Base-by-base conservation (phyloP, 768 basidiomycete species). In the Boletus tylopilopsis region DNA sequence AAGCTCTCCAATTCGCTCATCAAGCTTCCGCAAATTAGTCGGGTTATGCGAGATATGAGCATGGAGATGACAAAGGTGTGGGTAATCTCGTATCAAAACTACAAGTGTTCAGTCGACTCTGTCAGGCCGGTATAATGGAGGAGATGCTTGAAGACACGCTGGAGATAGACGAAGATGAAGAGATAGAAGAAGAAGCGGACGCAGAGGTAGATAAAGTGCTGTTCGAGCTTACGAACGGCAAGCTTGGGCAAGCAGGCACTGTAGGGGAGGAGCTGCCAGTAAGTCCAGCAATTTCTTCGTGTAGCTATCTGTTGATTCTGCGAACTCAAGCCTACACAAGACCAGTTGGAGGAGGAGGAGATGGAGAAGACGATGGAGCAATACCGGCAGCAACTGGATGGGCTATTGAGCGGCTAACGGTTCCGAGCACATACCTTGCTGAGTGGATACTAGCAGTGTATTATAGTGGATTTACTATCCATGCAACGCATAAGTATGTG, bases 51-150 rank as follows among this genome's bases (percentile, higher is more conserved):
- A 30, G 89, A 96, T 63, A 94, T 99, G 93, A 92, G 88, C 59
- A 92, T 94, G 87, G 96, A 99, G 70, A 97, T 98, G 96, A 98
- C 90, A 54, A 98, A 98, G 81, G 95, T 87, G 57, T 34, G 74
- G 46, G 33, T 12, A 9, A 34, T 41, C 41, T n/a, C 39, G n/a
- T 30, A 16, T 42, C 34, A 11, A 38, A 27, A 9, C 29, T 30
- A 33, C 24, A 30, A 18, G 29, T 35, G 6, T 36, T 64, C 25
- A 63, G 27, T 50, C 13, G 22, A 18, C 19, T n/a, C 46, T 5
- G n/a, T 12, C 36, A 97, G 94, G 93, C 94, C 29, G 96, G 96
- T 2, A 90, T 99, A 54, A 84, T 98, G 82, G 90, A 93, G 59
- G 96, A 99, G 67, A 98, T 98, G 96, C 71, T 99, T 45, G 93